Percentiles rank a stretch among this genome's conserved stretches.
These are phyloP conservation scores for Teratosphaeria viscida DNA, from an alignment of 2,329 filamentous ascomycete genomes.

Conservation along the genomic window DNA sequence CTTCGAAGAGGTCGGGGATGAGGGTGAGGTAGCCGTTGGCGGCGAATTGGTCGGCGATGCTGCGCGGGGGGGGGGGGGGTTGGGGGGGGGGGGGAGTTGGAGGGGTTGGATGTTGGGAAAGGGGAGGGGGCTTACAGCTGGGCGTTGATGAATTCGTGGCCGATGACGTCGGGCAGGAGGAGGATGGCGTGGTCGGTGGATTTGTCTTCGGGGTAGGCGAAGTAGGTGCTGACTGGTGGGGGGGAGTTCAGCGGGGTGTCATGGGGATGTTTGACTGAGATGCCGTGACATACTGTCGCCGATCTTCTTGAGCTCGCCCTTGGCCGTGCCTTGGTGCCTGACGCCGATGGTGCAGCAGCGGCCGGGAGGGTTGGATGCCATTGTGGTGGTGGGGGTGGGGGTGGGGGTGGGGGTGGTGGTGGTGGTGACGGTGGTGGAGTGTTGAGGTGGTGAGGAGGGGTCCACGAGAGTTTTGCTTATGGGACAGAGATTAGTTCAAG, in stretches of 20 bases:
- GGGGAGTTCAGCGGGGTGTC: neutral
- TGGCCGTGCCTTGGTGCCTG: conserved; percentile 26
- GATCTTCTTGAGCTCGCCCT: conserved; percentile 25
- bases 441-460: neutral
- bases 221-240: conserved; percentile 44
- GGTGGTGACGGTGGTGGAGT: neutral
- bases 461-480: neutral
- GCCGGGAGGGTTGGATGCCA: conserved; percentile 27
- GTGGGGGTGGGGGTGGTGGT: neutral
- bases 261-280: neutral
- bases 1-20: conserved; percentile 61
- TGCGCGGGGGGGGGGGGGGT: too few relatives aligned
- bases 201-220: conserved; percentile 43
- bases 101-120: too few relatives aligned
- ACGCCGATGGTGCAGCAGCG: conserved; percentile 30
- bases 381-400: conserved; percentile 5
- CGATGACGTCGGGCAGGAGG: conserved; percentile 49
- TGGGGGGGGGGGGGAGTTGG: too few relatives aligned
- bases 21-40: conserved; percentile 60
- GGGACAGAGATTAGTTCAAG: neutral
- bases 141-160: conserved; percentile 43
- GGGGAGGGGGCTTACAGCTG: conserved; percentile 26
- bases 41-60: conserved; percentile 63
- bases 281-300: conserved; percentile 18
- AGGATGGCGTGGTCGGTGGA: conserved; percentile 46